Evolutionary conservation across 2,329 filamentous ascomycete genomes (phyloP).

Genomic region (Talaromyces sp.): DNA sequence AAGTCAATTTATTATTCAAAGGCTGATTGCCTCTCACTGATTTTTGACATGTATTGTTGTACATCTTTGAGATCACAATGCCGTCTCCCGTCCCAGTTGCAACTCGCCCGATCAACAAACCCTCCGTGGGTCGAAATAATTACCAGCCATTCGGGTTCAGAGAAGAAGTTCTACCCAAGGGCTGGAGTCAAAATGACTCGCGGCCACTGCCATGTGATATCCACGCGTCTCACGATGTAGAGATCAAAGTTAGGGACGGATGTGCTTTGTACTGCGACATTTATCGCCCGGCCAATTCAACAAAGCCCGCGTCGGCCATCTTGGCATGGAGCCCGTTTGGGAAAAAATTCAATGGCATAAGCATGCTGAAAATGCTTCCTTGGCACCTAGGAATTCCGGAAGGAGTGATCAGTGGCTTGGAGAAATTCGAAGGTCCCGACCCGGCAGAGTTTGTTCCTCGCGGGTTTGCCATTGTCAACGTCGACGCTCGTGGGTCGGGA

Average conservation of each 20-base stretch:
- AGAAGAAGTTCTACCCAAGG: not conserved
- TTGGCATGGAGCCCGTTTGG: not conserved
- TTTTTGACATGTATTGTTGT: not conserved
- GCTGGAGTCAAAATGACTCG: not conserved
- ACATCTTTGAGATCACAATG: not conserved
- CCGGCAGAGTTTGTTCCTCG: slow-evolving; percentile 20
- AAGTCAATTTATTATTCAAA: not conserved
- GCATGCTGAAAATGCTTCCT: not conserved
- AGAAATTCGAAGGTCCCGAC: slow-evolving; percentile 16
- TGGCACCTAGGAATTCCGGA: not conserved
- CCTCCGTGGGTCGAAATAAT: not conserved
- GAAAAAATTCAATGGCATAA: not conserved
- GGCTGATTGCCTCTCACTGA: not conserved
- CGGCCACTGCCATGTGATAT: not conserved
- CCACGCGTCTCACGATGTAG: not conserved
- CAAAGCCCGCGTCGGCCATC: not conserved
- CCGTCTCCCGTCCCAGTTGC: not conserved
- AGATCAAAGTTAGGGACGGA: not conserved
- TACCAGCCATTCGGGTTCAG: not conserved
- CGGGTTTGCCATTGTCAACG: slow-evolving; percentile 23
- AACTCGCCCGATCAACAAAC: not conserved
- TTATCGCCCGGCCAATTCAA: not conserved
- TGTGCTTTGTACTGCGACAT: not conserved
- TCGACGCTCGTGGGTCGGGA: slow-evolving; percentile 21
- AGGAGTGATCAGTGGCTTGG: not conserved